Percentiles rank a stretch among this genome's conserved stretches.
Conservation (phyloP, 169 alveolate species). For the Amoebophrya sp. region DNA sequence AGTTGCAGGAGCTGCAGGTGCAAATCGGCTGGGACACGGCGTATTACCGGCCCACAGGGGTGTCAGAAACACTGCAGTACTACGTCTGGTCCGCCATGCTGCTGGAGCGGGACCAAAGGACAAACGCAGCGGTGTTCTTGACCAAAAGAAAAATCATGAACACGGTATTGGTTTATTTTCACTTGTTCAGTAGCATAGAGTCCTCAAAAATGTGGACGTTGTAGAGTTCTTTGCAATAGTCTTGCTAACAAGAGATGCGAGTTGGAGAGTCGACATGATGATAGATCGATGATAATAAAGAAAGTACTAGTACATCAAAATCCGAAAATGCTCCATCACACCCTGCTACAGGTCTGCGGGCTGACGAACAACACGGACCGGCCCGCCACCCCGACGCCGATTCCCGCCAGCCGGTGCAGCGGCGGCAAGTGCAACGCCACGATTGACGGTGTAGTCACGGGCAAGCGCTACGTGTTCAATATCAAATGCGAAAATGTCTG, state of each 20-base stretch:
- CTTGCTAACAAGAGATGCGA: no score
- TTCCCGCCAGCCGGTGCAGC: neutral
- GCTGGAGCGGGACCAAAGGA: neutral
- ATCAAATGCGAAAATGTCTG: no score
- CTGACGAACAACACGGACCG: slow-evolving; percentile 1
- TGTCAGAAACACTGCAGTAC: neutral
- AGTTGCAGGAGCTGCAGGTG: slow-evolving; percentile 25
- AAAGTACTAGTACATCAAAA: no score
- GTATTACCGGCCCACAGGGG: neutral
- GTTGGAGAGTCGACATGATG: no score
- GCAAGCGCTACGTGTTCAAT: slow-evolving; percentile 10
- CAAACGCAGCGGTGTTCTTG: neutral
- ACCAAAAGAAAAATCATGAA: neutral
- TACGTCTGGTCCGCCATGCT: neutral
- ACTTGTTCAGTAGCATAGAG: no score
- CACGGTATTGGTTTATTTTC: neutral
- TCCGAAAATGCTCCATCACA: neutral
- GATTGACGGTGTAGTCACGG: neutral
- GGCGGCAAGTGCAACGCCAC: neutral
- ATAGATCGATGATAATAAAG: no score
- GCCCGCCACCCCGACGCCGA: neutral
- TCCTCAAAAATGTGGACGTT: no score
- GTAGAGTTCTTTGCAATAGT: no score
- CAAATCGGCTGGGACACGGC: neutral
- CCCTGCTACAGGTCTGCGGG: slow-evolving; percentile 11